Base-by-base conservation (phyloP, 345 rosid species). In the Rhodamnia argentea region DNA sequence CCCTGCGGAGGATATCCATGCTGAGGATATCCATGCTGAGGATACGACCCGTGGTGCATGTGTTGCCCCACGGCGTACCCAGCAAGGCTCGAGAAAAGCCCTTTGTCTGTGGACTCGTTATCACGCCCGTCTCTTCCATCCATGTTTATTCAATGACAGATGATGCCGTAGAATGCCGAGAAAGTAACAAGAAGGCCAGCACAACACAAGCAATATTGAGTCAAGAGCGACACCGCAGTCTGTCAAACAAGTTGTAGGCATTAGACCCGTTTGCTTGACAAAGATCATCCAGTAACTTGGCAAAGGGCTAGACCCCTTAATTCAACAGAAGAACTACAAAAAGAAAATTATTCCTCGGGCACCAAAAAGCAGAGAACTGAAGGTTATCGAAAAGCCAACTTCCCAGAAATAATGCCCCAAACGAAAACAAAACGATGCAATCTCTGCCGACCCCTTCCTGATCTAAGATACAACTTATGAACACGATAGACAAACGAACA, bases 41-140 rank as follows among this genome's bases (percentile, higher is more conserved):
- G 91, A 59, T 87, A 84, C n/a, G 89, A 52, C 37, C 91, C 93
- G 10, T 57, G 85, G 15, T 81, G 86, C n/a, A 52, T 85, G 64
- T 86, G 20, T 60, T 89, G 89, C 59, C 94, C 96, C 2, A 90
- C 91, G 57, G 94, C 96, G 81, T 64, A 94, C 74, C 96, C 98
- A 86, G 90, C 95, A 55, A 94, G 92, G 87, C 88, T 27, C 37
- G 96, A 95, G 85, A 95, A 89, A 84, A 95, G 83, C 59, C 98
- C 99, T 91, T 85, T 95, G 90, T 94, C 95, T 22, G 83, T 84
- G 10, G 91, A 52, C 13, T 50, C 52, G 52, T 50, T 50, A 50
- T 50, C 52, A 78, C 42, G 75, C 75, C 75, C 75, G 3, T 62
- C 75, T 3, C 27, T 88, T 85, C 93, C 96, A 84, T 70, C 78